These are phyloP conservation scores for Colletotrichum salicis DNA, from an alignment of 2,329 filamentous ascomycete species.

Conservation along the genomic window DNA sequence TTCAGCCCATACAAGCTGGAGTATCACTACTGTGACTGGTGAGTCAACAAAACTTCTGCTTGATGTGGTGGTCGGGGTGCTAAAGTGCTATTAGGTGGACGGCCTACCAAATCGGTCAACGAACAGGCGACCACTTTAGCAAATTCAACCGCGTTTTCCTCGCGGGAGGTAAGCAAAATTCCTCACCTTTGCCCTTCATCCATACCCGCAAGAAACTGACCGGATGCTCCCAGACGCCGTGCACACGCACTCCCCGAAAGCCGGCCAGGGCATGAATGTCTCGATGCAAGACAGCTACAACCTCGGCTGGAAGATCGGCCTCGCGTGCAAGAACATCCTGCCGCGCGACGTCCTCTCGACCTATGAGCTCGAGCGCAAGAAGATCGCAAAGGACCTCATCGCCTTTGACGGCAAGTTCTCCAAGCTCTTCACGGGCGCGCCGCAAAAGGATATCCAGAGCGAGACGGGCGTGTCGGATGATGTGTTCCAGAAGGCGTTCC, in stretches of 20 bases:
- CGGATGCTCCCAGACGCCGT: slow-evolving; percentile 61
- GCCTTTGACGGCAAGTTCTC: slow-evolving; percentile 69
- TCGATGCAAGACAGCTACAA: slow-evolving; percentile 74
- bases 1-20: slow-evolving; percentile 72
- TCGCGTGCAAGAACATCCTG: slow-evolving; percentile 55
- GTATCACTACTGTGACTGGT: slow-evolving; percentile 71
- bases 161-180: slow-evolving; percentile 56
- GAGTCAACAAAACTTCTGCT: neutral
- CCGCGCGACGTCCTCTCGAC: slow-evolving; percentile 57
- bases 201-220: neutral
- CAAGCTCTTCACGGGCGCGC: slow-evolving; percentile 64
- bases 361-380: slow-evolving; percentile 64
- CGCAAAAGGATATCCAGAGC: slow-evolving; percentile 68
- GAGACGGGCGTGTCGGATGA: slow-evolving; percentile 70
- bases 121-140: slow-evolving; percentile 68
- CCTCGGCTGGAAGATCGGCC: slow-evolving; percentile 66
- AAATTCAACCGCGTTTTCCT: slow-evolving; percentile 71
- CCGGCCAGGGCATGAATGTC: slow-evolving; percentile 78
- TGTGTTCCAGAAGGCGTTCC: slow-evolving; percentile 70
- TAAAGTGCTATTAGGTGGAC: slow-evolving; percentile 54
- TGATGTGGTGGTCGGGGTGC: too few relatives aligned
- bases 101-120: slow-evolving; percentile 75
- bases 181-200: neutral
- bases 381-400: slow-evolving; percentile 68
- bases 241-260: slow-evolving; percentile 67